Percentiles rank a stretch among this genome's conserved stretches.
Conservation (phyloP, 208 protist species). For the Blechomonas ayalai region DNA sequence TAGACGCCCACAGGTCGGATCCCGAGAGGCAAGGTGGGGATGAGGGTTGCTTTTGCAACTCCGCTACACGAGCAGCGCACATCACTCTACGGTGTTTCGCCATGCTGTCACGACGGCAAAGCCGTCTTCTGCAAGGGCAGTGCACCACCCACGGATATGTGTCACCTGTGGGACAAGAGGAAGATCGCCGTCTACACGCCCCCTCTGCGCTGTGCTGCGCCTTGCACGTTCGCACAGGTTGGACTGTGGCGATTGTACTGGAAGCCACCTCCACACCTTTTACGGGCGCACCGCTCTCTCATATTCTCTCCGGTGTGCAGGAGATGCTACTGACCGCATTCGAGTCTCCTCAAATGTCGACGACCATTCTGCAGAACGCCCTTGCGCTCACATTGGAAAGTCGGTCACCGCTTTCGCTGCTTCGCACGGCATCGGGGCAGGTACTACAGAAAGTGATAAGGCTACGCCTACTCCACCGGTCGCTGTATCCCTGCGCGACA, state of each 20-base stretch:
- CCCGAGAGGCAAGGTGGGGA: neutral
- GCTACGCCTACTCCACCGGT: neutral
- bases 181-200: slow-evolving; percentile 1
- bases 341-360: slow-evolving; percentile 10
- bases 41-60: too few relatives aligned
- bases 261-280: slow-evolving; percentile 31
- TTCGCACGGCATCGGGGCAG: neutral
- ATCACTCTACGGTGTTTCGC: slow-evolving; percentile 12
- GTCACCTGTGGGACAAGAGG: slow-evolving; percentile 5
- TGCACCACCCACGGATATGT: too few relatives aligned
- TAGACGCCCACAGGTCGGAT: neutral
- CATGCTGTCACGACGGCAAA: neutral
- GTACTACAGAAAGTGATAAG: neutral
- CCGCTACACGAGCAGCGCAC: too few relatives aligned
- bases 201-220: slow-evolving; percentile 17
- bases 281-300: slow-evolving; percentile 35
- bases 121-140: neutral
- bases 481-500: neutral
- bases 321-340: slow-evolving; percentile 24
- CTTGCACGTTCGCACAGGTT: slow-evolving; percentile 27
- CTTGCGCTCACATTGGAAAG: too few relatives aligned
- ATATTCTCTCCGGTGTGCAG: slow-evolving; percentile 37
- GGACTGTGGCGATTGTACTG: slow-evolving; percentile 40
- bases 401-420: too few relatives aligned
- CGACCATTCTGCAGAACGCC: neutral